Percentiles rank a stretch among this genome's conserved stretches.
Evolutionary conservation across 306 rosid genomes (phyloP).

Genomic region (Sphenostylis stenocarpa): DNA sequence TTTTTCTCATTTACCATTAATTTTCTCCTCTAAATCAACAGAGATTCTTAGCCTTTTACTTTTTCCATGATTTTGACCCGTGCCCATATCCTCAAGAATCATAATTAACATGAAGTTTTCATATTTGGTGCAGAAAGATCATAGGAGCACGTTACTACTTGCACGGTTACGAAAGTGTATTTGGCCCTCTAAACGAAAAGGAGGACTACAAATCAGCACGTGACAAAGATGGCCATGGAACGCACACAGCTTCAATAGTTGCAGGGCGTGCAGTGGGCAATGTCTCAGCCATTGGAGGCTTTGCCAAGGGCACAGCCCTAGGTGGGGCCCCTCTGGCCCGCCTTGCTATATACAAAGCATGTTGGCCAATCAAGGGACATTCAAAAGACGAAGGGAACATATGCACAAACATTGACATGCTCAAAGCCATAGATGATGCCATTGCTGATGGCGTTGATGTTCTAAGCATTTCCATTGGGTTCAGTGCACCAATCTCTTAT

Average conservation of each 20-base stretch:
- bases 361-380: slow-evolving; percentile 76
- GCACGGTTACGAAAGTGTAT: slow-evolving; percentile 50
- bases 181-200: slow-evolving; percentile 54
- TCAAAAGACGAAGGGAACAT: slow-evolving; percentile 61
- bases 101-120: background rate
- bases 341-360: slow-evolving; percentile 89
- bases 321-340: slow-evolving; percentile 81
- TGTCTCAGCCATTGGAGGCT: slow-evolving; percentile 67
- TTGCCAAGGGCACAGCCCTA: slow-evolving; percentile 66
- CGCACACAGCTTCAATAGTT: slow-evolving; percentile 83
- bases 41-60: too few species aligned
- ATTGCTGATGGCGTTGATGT: slow-evolving; percentile 80
- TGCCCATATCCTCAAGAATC: too few species aligned
- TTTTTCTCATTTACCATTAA: too few species aligned
- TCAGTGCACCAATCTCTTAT: slow-evolving; percentile 39
- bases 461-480: slow-evolving; percentile 73
- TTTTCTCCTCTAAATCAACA: too few species aligned
- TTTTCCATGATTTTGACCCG: too few species aligned
- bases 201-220: slow-evolving; percentile 78
- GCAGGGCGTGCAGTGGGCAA: slow-evolving; percentile 58
- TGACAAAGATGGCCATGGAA: slow-evolving; percentile 90
- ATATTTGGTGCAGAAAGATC: slow-evolving; percentile 52
- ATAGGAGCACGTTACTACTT: slow-evolving; percentile 86
- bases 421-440: slow-evolving; percentile 92
- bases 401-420: slow-evolving; percentile 68